Percentiles rank a stretch among this genome's conserved stretches.
Conservation (phyloP, 176 grass and related monocot species). For the Cocos nucifera region DNA sequence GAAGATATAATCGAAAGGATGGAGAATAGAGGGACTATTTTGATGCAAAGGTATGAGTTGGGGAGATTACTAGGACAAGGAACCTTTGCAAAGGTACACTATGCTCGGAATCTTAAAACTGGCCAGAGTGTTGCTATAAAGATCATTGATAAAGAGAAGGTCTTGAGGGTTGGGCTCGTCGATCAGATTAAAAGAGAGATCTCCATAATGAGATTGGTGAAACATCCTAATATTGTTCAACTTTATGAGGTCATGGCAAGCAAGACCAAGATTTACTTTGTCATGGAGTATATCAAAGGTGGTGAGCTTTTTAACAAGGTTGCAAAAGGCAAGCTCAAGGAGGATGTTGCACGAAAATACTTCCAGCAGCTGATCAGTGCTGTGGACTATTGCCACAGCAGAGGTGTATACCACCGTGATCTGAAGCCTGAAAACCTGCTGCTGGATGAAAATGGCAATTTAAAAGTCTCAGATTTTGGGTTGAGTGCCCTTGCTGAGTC, state of each 20-base stretch:
- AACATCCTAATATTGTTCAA: conserved; percentile 77
- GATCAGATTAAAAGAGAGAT: conserved; percentile 96
- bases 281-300: conserved; percentile 85
- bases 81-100: conserved; percentile 89
- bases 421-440: conserved; percentile 92
- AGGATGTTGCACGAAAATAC: conserved; percentile 67
- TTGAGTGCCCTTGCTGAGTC: conserved; percentile 77
- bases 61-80: conserved; percentile 87
- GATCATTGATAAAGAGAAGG: conserved; percentile 90
- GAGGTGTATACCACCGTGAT: conserved; percentile 86
- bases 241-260: conserved; percentile 91
- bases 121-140: conserved; percentile 84
- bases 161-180: conserved; percentile 70
- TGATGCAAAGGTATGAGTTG: conserved; percentile 78
- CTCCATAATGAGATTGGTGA: conserved; percentile 81
- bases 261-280: conserved; percentile 91
- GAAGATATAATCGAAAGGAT: conserved; percentile 23
- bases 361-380: conserved; percentile 84
- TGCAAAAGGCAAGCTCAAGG: conserved; percentile 59
- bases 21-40: conserved; percentile 47
- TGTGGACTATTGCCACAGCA: conserved; percentile 87
- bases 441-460: conserved; percentile 76
- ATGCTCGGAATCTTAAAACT: conserved; percentile 64
- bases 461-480: conserved; percentile 98
- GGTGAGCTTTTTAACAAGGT: conserved; percentile 92